These are phyloP conservation scores for Colletotrichum simmondsii DNA, from an alignment of 2,329 filamentous ascomycete species.

Conservation along the genomic window DNA sequence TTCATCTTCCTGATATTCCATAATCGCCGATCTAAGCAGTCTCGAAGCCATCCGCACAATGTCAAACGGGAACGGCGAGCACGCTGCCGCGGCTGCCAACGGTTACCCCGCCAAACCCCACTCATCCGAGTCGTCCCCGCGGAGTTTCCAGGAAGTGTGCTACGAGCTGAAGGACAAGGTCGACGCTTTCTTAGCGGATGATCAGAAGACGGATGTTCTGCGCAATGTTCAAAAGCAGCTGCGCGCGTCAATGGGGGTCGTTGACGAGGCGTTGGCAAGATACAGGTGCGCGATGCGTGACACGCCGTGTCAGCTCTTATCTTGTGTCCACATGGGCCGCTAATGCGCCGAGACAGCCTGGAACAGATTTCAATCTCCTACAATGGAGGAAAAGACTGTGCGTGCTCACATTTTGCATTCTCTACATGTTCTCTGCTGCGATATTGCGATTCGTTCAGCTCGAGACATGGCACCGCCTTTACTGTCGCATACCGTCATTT, in stretches of 20 bases:
- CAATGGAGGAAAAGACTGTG: constrained; percentile 96
- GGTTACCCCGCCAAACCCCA: constrained; percentile 34
- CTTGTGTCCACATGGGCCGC: background rate
- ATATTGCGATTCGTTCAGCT: background rate
- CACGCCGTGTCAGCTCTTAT: constrained; percentile 11
- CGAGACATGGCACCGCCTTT: no score
- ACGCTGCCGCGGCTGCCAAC: constrained; percentile 15
- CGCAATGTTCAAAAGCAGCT: constrained; percentile 79
- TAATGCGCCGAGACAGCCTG: constrained; percentile 60
- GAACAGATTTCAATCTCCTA: constrained; percentile 90
- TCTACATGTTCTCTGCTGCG: background rate
- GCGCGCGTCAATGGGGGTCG: constrained; percentile 75
- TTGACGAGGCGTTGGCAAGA: constrained; percentile 77
- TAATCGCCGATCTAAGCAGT: background rate
- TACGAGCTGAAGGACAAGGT: constrained; percentile 69
- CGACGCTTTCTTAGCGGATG: constrained; percentile 71
- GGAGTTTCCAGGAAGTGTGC: constrained; percentile 53
- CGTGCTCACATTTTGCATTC: background rate
- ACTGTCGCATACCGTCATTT: background rate
- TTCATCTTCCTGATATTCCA: background rate
- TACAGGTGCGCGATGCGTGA: constrained; percentile 76
- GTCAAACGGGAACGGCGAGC: constrained; percentile 19
- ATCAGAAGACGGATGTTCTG: constrained; percentile 66
- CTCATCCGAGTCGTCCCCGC: constrained; percentile 26
- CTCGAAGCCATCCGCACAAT: background rate